A percentile compares a stretch with the other conserved stretches of the same genome.
These are phyloP conservation scores for Diaporthe sp. DNA, from an alignment of 2,329 filamentous ascomycete species.

Conservation along the genomic window DNA sequence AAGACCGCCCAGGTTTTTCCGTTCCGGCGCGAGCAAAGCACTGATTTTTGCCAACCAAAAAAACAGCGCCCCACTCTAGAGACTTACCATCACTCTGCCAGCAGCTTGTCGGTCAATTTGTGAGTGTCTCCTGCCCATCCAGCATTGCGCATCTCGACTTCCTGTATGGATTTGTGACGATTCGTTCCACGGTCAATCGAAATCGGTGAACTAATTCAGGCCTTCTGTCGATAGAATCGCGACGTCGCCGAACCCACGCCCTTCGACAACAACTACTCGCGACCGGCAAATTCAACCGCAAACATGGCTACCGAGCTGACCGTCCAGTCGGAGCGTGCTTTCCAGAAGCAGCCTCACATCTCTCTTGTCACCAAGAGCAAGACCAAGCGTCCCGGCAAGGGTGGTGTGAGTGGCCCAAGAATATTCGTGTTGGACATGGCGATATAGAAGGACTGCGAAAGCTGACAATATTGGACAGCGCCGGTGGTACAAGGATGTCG, in stretches of 20 bases:
- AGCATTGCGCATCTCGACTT: background rate
- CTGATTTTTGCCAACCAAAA: constrained; percentile 30
- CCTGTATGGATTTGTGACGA: constrained; percentile 33
- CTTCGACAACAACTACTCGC: constrained; percentile 50
- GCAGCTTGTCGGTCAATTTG: constrained; percentile 39
- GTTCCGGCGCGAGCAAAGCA: constrained; percentile 27
- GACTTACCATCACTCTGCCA: constrained; percentile 35
- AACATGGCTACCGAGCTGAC: constrained; percentile 98
- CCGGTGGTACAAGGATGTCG: constrained; percentile 96
- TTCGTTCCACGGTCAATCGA: constrained; percentile 42
- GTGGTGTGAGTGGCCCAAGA: constrained; percentile 79
- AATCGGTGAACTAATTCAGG: constrained; percentile 45
- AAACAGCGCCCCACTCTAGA: constrained; percentile 34
- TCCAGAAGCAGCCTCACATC: constrained; percentile 99
- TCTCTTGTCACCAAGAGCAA: constrained; percentile 98
- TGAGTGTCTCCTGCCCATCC: constrained; percentile 35
- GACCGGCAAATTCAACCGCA: constrained; percentile 59
- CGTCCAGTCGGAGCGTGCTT: constrained; percentile 99
- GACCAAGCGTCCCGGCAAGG: constrained; percentile 89
- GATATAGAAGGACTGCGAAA: background rate
- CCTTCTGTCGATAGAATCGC: constrained; percentile 45
- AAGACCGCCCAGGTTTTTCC: constrained; percentile 7
- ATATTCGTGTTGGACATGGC: background rate
- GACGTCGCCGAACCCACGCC: constrained; percentile 43
- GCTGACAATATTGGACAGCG: constrained; percentile 37